Evolutionary conservation across 2,329 filamentous ascomycete genomes (phyloP), one percentile per base, ranked within the genome.

Genomic region (Arthrocladium fulminans): DNA sequence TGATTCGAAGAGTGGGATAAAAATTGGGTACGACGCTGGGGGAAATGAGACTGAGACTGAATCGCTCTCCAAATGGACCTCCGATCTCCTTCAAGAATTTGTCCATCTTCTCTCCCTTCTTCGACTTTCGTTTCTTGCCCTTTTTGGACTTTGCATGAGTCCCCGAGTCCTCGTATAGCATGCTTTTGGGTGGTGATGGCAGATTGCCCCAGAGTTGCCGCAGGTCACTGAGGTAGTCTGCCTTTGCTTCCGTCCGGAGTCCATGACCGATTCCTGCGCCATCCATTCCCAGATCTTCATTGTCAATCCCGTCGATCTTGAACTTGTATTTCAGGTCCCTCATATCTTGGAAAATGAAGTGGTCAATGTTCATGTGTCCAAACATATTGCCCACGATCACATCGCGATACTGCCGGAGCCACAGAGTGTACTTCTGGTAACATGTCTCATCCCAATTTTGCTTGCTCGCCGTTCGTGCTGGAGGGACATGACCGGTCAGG

Each of bases 321-420:
- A 56, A 56, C 17, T 55, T 54, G 48, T 57, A 55, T 52, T 85
- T 75, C 47, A 96, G 74, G 1, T 94, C 78, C 34, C 84, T 74
- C 49, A 81, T 86, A 63, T 97, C 90, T 59, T 95, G 87, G 13
- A 98, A 70, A 61, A 97, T 77, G 66, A 98, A 98, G 65, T 98
- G 92, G 60, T 98, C 92, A 55, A 96, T 86, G 61, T 98, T 98
- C 92, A 98, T 97, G 64, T 98, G 92, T 1, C 90, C 92, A 61
- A 85, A 98, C 4, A 94, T 62, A 22, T 80, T 81, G 10, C 79
- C 81, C 17, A 89, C 75, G 17, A 98, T 75, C 30, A 98, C 83
- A 64, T 98, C 92, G 27, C 92, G 84, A 65, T 88, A 98, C 64
- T 94, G 88, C 57, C 81, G 78, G 60, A 90, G 70, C 88, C 89